A percentile compares a stretch with the other conserved stretches of the same genome.
phyloP scores from a whole-genome alignment of 331 rosid species.

The Malus hybrid region DNA sequence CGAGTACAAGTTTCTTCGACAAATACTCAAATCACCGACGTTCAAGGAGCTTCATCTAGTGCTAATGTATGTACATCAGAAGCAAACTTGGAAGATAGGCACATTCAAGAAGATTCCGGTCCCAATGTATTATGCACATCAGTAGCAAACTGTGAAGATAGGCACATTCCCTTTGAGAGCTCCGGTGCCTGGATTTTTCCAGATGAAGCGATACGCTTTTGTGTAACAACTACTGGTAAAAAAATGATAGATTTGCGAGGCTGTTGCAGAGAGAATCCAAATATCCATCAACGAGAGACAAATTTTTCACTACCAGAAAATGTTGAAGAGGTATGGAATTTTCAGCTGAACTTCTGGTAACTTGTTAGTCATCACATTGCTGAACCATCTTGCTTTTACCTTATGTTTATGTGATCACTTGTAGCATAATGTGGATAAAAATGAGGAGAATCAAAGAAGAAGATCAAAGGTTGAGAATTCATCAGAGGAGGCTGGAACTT shows the following conservation, averaged over 20 bases:
- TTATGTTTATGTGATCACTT: constrained; percentile 7
- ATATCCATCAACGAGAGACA: constrained; percentile 22
- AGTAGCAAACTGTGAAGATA: constrained; percentile 9
- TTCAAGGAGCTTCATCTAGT: constrained; percentile 17
- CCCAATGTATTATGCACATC: constrained; percentile 12
- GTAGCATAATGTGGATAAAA: constrained; percentile 31
- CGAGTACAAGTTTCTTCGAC: constrained; percentile 10
- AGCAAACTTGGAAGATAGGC: neutral
- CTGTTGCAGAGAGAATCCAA: constrained; percentile 15
- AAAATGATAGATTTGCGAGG: constrained; percentile 26
- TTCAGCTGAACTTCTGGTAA: neutral
- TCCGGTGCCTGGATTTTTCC: constrained; percentile 55
- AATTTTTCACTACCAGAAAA: constrained; percentile 20
- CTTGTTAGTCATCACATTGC: neutral
- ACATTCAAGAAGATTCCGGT: constrained; percentile 11
- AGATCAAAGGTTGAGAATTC: constrained; percentile 21
- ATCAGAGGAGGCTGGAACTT: constrained; percentile 32
- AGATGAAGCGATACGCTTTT: constrained; percentile 34
- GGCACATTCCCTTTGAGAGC: constrained; percentile 18
- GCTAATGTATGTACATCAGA: constrained; percentile 18
- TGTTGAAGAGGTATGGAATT: constrained; percentile 38
- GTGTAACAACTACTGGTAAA: constrained; percentile 46
- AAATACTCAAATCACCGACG: constrained; percentile 6
- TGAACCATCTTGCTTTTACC: neutral
- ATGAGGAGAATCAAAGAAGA: constrained; percentile 13